Evolutionary conservation across 2,329 filamentous ascomycete species (phyloP).

Genomic region (Pseudocercospora fuligena): DNA sequence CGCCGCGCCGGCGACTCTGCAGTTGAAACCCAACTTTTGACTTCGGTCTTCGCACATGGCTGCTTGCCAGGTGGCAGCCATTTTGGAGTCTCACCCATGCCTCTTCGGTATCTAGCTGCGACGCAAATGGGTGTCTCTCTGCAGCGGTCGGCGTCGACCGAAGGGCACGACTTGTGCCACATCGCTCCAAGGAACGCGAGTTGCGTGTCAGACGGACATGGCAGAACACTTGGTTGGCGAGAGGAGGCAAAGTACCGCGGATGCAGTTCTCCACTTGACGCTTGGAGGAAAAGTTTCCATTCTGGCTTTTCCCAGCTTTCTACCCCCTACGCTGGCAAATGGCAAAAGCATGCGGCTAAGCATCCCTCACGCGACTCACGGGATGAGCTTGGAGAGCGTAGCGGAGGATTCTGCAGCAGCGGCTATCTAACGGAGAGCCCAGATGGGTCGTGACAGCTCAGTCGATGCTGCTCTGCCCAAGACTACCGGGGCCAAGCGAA

Average conservation of each 20-base stretch:
- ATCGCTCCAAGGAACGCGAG: slow-evolving; percentile 15
- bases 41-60: slow-evolving; percentile 4
- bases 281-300: slow-evolving; percentile 12
- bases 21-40: slow-evolving; percentile 10
- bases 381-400: not conserved
- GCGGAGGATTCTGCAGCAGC: not conserved
- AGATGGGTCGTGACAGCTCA: slow-evolving; percentile 8
- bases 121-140: not conserved
- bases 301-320: not conserved
- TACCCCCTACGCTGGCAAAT: not conserved
- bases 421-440: not conserved
- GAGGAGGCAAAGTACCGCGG: slow-evolving; percentile 11
- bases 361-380: slow-evolving; percentile 10
- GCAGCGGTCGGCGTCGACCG: not conserved
- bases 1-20: slow-evolving; percentile 7
- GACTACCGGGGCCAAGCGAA: not conserved
- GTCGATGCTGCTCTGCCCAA: slow-evolving; percentile 12
- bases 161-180: slow-evolving; percentile 19
- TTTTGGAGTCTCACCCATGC: not conserved
- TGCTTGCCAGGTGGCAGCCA: not conserved
- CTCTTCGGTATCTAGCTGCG: not conserved
- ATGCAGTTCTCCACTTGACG: not conserved
- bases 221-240: slow-evolving; percentile 3
- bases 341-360: not conserved
- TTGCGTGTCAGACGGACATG: slow-evolving; percentile 12